Evolutionary conservation across 2,329 filamentous ascomycete genomes (phyloP).

Genomic region (Scorias spongiosa): DNA sequence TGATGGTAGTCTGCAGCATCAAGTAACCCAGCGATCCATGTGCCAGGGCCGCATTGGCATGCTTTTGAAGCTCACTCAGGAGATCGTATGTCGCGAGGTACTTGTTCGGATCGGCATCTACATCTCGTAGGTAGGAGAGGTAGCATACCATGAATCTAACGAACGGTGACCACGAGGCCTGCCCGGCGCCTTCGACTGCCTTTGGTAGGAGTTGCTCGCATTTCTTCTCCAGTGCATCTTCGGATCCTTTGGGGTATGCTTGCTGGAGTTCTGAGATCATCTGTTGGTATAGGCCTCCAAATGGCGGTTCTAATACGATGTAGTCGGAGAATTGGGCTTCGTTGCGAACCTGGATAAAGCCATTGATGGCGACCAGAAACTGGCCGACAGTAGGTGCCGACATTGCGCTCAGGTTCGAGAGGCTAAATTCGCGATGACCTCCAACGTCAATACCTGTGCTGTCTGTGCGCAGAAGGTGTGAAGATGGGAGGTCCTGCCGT

Average conservation of each 20-base stretch:
- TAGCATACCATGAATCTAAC: constrained; percentile 69
- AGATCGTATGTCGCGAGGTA: constrained; percentile 59
- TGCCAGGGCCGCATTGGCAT: constrained; percentile 67
- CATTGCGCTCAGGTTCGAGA: constrained; percentile 4
- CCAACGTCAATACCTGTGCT: too few species aligned
- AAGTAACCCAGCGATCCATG: constrained; percentile 67
- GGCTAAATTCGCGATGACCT: not conserved
- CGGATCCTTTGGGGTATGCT: constrained; percentile 34
- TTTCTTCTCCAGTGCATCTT: constrained; percentile 44
- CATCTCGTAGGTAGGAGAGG: constrained; percentile 64
- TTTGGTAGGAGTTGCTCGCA: constrained; percentile 51
- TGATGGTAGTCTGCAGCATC: constrained; percentile 70
- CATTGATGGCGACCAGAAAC: constrained; percentile 51
- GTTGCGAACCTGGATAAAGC: constrained; percentile 47
- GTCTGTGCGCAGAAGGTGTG: too few species aligned
- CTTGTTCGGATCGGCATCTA: constrained; percentile 63
- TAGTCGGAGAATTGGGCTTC: constrained; percentile 51
- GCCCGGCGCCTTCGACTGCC: constrained; percentile 49
- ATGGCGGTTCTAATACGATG: constrained; percentile 59
- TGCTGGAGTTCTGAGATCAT: constrained; percentile 53
- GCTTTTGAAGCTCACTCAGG: constrained; percentile 61
- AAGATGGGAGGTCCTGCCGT: not conserved
- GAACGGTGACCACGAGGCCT: constrained; percentile 61
- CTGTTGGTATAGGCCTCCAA: constrained; percentile 46
- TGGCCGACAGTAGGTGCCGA: constrained; percentile 49